Conservation (phyloP, 2,329 filamentous ascomycete genomes). For the Botryosphaeria dothidea region DNA sequence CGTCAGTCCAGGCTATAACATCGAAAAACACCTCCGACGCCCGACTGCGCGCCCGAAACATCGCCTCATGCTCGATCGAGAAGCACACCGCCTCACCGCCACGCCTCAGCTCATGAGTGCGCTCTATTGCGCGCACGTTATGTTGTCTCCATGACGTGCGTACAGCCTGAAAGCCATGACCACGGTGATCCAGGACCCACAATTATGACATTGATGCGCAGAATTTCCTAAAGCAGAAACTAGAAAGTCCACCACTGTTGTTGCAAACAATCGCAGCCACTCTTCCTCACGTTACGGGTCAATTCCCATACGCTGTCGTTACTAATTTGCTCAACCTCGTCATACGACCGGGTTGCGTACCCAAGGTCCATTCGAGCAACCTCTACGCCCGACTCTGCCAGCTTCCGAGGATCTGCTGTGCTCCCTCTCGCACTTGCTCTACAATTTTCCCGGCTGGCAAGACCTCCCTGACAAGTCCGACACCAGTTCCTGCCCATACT, state of each 20-base stretch:
- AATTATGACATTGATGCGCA: slow-evolving; percentile 7
- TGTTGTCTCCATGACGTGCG: not conserved
- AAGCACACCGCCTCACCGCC: not conserved
- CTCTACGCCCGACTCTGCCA: not conserved
- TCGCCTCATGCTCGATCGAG: not conserved
- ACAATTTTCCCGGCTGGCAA: slow-evolving; percentile 56
- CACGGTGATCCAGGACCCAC: not conserved
- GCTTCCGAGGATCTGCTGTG: slow-evolving; percentile 31
- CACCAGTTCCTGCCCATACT: slow-evolving; percentile 63
- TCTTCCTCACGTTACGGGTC: not conserved
- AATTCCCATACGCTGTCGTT: not conserved
- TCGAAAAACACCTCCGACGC: not conserved
- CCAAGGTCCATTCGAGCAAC: slow-evolving; percentile 29
- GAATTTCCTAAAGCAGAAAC: not conserved
- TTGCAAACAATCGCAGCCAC: not conserved
- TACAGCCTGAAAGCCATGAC: not conserved
- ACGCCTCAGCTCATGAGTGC: not conserved
- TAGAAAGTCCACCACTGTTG: not conserved
- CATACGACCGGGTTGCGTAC: slow-evolving; percentile 47
- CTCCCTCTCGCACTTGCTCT: slow-evolving; percentile 45
- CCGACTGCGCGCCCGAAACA: not conserved
- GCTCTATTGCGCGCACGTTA: not conserved
- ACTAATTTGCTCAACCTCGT: slow-evolving; percentile 44
- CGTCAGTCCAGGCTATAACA: slow-evolving; percentile 4
- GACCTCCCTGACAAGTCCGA: slow-evolving; percentile 58